Percentiles rank a stretch among this genome's conserved stretches.
Evolutionary conservation across 495 filamentous ascomycete species (phyloP).

Genomic region (Penicillium alfredii): DNA sequence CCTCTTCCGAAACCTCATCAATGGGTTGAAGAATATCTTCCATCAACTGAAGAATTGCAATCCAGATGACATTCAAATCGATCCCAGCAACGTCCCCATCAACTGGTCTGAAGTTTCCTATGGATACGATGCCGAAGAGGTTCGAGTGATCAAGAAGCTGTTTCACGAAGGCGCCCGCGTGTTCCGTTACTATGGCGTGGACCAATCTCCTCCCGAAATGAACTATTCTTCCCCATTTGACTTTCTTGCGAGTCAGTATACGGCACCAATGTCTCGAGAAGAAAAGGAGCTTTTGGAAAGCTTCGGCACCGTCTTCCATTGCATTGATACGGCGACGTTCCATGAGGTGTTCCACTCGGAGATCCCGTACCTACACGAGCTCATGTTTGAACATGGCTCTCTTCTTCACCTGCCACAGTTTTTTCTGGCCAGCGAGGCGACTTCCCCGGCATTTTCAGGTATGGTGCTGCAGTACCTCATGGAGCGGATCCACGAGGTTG

Average conservation of each 20-base stretch:
- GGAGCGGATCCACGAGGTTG: constrained; percentile 91
- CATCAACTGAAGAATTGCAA: constrained; percentile 93
- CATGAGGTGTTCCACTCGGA: constrained; percentile 97
- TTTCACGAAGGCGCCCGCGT: constrained; percentile 94
- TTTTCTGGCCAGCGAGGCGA: constrained; percentile 95
- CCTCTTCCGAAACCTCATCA: constrained; percentile 96
- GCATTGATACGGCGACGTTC: constrained; percentile 96
- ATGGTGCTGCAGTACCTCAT: constrained; percentile 97
- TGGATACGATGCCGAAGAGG: constrained; percentile 96
- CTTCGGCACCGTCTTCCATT: constrained; percentile 97
- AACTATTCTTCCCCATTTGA: constrained; percentile 75
- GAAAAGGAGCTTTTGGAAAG: constrained; percentile 97
- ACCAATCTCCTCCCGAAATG: constrained; percentile 69
- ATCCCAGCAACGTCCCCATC: constrained; percentile 67
- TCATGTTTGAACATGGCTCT: constrained; percentile 95
- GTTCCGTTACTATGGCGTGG: constrained; percentile 91
- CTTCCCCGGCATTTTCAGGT: constrained; percentile 92
- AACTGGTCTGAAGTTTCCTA: constrained; percentile 96
- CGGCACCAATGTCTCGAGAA: constrained; percentile 84
- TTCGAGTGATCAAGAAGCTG: constrained; percentile 91
- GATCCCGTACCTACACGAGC: constrained; percentile 91
- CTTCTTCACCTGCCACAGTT: constrained; percentile 95
- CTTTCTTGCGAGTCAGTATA: constrained; percentile 87
- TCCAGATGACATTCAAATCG: constrained; percentile 57
- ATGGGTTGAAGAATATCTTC: constrained; percentile 93